Evolutionary conservation across 1,139 yeast genomes (phyloP).

Genomic region (Candida sp.): DNA sequence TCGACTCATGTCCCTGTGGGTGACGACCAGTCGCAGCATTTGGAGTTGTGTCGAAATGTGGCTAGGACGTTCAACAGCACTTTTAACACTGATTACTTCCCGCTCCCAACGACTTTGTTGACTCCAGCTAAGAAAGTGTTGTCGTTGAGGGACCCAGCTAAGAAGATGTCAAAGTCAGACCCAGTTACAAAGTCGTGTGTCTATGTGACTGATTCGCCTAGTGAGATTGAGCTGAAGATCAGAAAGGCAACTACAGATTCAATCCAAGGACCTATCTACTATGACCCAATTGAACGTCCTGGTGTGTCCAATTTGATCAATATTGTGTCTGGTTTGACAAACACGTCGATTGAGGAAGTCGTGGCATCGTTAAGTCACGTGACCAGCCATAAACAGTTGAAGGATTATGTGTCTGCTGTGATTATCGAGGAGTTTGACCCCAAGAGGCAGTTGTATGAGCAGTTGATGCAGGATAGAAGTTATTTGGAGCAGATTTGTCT

Average conservation of each 20-base stretch:
- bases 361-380: slow-evolving; percentile 50
- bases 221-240: slow-evolving; percentile 63
- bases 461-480: slow-evolving; percentile 55
- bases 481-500: slow-evolving; percentile 57
- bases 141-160: slow-evolving; percentile 72
- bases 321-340: slow-evolving; percentile 72
- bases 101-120: slow-evolving; percentile 73
- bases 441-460: slow-evolving; percentile 58
- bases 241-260: slow-evolving; percentile 87
- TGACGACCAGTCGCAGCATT: slow-evolving; percentile 92
- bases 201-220: slow-evolving; percentile 75
- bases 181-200: slow-evolving; percentile 68
- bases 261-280: slow-evolving; percentile 66
- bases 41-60: slow-evolving; percentile 80
- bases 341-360: slow-evolving; percentile 43
- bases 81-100: slow-evolving; percentile 49
- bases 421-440: slow-evolving; percentile 62
- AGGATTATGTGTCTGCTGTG: slow-evolving; percentile 68
- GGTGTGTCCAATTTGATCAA: slow-evolving; percentile 85
- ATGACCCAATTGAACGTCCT: slow-evolving; percentile 77
- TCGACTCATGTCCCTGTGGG: slow-evolving; percentile 97
- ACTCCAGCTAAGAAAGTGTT: slow-evolving; percentile 83
- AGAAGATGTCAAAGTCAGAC: slow-evolving; percentile 96
- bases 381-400: slow-evolving; percentile 67
- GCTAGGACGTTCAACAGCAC: slow-evolving; percentile 71